Evolutionary conservation across 352 stramenopile species (phyloP), one percentile per base, ranked within the genome.

Genomic region (Phytophthora quininea): DNA sequence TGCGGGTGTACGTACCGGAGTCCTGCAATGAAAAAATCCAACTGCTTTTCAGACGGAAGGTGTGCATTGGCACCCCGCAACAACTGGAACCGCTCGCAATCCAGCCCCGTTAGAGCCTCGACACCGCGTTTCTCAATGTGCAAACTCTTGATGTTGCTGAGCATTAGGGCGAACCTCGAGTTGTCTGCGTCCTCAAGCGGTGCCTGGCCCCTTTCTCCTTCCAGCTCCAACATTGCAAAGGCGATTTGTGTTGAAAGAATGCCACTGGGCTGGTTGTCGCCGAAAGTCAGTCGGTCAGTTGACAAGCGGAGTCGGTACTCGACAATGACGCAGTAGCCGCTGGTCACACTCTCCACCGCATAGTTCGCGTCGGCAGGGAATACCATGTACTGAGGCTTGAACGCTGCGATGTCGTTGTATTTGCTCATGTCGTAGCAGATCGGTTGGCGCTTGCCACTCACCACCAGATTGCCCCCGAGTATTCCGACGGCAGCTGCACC

Each of bases 341-440:
- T 43, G 37, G 40, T 66, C 30, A 66, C 58, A 46, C 59, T 27
- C 15, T 66, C 50, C 49, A 59, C 14, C 8, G 40, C 19, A 54
- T 33, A 54, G 0, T 19, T 29, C n/a, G 43, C 3, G 10, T 54
- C 58, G n/a, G 58, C 58, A 32, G 6, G 4, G 31, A 43, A 59
- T 11, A 54, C 58, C 15, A 38, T 42, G 24, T 66, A 66, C 10
- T 55, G 49, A 14, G 49, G n/a, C 12, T 30, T 43, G n/a, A 55
- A 55, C 5, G 29, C 31, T 29, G 49, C 31, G 12, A 24, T 55
- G 10, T 12, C 49, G 29, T 45, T 32, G 11, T 14, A 4, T 42
- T 4, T 12, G 12, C 31, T 31, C 4, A 55, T 30, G 29, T 43
- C 49, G 29, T 55, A 43, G 40, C 9, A n/a, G 9, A 4, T 6